Conservation (phyloP, 257 asterid species). For the Nicotiana attenuata region DNA sequence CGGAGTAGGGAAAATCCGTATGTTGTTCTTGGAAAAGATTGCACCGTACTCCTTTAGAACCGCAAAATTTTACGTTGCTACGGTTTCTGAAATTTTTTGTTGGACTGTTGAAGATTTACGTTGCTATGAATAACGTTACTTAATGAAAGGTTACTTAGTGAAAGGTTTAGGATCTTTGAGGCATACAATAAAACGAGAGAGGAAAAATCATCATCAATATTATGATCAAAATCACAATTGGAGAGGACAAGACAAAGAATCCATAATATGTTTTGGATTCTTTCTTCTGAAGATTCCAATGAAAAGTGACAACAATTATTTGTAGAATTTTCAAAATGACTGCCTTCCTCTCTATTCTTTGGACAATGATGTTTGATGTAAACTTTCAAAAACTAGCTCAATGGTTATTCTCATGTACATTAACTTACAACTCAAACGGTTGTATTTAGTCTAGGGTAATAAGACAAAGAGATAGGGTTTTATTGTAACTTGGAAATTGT, state of each 20-base stretch:
- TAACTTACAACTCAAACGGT: not conserved
- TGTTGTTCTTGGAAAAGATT: too few relatives aligned
- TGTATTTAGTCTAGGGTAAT: not conserved
- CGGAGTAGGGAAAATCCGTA: too few relatives aligned
- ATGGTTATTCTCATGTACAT: not conserved
- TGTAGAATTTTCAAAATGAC: not conserved
- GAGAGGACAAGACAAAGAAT: constrained; percentile 11
- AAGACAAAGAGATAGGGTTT: not conserved
- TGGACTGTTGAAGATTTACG: too few relatives aligned
- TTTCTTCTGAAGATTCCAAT: not conserved
- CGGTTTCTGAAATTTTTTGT: too few relatives aligned
- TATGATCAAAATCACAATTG: not conserved
- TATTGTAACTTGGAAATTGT: too few relatives aligned
- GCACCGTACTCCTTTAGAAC: too few relatives aligned
- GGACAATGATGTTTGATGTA: not conserved
- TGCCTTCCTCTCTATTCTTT: not conserved
- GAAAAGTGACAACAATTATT: not conserved
- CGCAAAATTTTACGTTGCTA: too few relatives aligned
- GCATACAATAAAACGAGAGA: constrained; percentile 4
- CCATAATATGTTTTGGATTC: not conserved
- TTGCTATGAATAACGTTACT: too few relatives aligned
- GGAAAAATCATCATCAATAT: not conserved
- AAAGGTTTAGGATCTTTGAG: too few relatives aligned
- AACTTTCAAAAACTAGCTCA: not conserved
- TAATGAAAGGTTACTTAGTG: too few relatives aligned